Base-by-base conservation (phyloP, 2,329 filamentous ascomycete genomes). In the Hypoxylon sp. region DNA sequence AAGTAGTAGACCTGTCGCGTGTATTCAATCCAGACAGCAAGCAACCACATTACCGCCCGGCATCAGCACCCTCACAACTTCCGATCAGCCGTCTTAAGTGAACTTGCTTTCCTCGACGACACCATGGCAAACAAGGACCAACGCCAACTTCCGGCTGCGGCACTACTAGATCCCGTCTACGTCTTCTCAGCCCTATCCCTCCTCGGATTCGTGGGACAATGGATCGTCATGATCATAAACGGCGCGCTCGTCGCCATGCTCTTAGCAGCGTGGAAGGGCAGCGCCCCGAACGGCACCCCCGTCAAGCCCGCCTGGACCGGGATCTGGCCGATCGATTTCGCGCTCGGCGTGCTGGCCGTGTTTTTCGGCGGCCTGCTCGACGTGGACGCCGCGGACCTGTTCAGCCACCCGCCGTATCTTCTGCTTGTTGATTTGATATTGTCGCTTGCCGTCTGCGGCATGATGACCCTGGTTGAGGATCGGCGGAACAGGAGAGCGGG, bases 271-370 rank as follows among this genome's bases (percentile, higher is more conserved):
- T 63, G 54, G 59, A 11, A 46, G 9, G 55, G 54, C 45, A 24
- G 30, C n/a, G 48, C 48, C 11, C 54, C 54, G 9, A 46, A 53
- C 20, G 64, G 54, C 26, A 30, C 54, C 8, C 49, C 54, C 8
- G 36, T 66, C 12, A 66, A 66, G 24, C 50, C 26, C 3, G 16
- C 44, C 3, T 66, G 50, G 59, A 63, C 59, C n/a, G 48, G 64
- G 3, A 49, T 64, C 22, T 45, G 52, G 51, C 64, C 55, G 12
- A 46, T 67, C 16, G 64, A 64, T 30, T 46, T 61, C n/a, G 12
- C 48, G 3, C 26, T 67, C 16, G 20, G 46, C 20, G 24, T 64
- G 5, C 45, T 67, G 3, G 28, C 49, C 5, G 54, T 58, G 12
- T 59, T 63, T 28, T 63, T 59, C 28, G 53, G 40, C 16, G 28